Evolutionary conservation across 345 rosid genomes (phyloP), one percentile per base, ranked within the genome.

Genomic region (Camelina laxa): DNA sequence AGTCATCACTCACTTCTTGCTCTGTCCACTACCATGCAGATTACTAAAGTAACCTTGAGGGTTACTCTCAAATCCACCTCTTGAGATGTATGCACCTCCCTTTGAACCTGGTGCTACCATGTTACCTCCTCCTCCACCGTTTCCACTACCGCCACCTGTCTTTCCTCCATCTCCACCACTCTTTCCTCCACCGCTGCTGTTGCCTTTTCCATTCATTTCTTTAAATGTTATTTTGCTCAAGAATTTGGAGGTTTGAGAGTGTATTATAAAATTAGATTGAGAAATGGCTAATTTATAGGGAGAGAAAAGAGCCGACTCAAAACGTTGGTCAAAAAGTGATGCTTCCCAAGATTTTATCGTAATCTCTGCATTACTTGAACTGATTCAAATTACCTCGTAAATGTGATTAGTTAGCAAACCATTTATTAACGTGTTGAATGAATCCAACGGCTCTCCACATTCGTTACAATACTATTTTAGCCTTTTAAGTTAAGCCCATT

Each of bases 51-150:
- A 75, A 1, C 16, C 72, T 67, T 49, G 51, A 36, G 79, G 67
- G 21, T 75, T 65, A 57, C 35, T 65, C 51, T 74, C 66, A 22
- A 74, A 74, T 3, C 58, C 66, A 44, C 12, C 66, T 48, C 60
- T 74, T 22, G 66, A 47, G 20, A 74, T 74, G 59, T 57, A 56
- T 6, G 47, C 41, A 55, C 38, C 6, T 0, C 60, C 66, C 0
- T 66, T 58, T 6, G 59, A 7, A 2, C 50, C 59, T 31, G 72
- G 77, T 31, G 77, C 72, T 3, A 65, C 72, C 78, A 74, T 74
- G 7, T 57, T 0, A 53, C 42, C 72, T 47, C 58, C 49, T 5
- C 69, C 21, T 20, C 71, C 60, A 14, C 21, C 4, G 5, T 48
- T 48, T 16, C 22, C 53, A 7, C 12, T 8, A 48, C 22, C 22